A percentile compares a stretch with the other conserved stretches of the same genome.
These are phyloP conservation scores for Solanum paucissectum DNA, from an alignment of 257 asterid genomes.

Conservation along the genomic window DNA sequence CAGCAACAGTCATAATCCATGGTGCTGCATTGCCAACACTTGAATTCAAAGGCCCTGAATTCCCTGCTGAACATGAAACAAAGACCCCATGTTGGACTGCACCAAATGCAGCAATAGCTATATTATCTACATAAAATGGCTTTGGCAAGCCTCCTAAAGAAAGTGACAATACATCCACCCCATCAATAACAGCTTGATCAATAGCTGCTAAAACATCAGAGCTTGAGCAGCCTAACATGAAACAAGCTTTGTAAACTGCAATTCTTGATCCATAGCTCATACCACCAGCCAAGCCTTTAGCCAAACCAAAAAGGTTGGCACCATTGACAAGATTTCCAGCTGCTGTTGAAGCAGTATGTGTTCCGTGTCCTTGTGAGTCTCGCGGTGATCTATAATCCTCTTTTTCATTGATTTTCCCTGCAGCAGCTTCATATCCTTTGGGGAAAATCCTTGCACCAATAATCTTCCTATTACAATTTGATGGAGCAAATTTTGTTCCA, in stretches of 20 bases:
- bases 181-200: constrained; percentile 55
- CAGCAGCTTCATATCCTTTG: constrained; percentile 51
- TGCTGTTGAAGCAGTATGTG: constrained; percentile 64
- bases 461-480: constrained; percentile 54
- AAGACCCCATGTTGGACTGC: constrained; percentile 47
- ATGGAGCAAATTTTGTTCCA: constrained; percentile 27
- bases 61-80: constrained; percentile 56
- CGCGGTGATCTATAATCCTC: constrained; percentile 51
- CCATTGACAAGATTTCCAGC: constrained; percentile 44
- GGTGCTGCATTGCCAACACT: constrained; percentile 53
- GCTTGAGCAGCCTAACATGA: constrained; percentile 37
- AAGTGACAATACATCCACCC: constrained; percentile 55
- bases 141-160: constrained; percentile 48
- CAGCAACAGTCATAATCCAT: constrained; percentile 75
- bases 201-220: constrained; percentile 62
- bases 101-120: constrained; percentile 61
- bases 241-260: constrained; percentile 69
- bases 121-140: constrained; percentile 33
- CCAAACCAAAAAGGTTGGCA: constrained; percentile 43
- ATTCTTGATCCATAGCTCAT: constrained; percentile 50
- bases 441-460: constrained; percentile 51
- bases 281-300: constrained; percentile 57
- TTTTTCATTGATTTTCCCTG: constrained; percentile 40
- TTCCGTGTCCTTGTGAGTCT: constrained; percentile 67
- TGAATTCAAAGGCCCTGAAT: constrained; percentile 49